A percentile compares a stretch with the other conserved stretches of the same genome.
These are phyloP conservation scores for Vanrija pseudolonga DNA, from an alignment of 1,284 basidiomycete species.

Conservation along the genomic window DNA sequence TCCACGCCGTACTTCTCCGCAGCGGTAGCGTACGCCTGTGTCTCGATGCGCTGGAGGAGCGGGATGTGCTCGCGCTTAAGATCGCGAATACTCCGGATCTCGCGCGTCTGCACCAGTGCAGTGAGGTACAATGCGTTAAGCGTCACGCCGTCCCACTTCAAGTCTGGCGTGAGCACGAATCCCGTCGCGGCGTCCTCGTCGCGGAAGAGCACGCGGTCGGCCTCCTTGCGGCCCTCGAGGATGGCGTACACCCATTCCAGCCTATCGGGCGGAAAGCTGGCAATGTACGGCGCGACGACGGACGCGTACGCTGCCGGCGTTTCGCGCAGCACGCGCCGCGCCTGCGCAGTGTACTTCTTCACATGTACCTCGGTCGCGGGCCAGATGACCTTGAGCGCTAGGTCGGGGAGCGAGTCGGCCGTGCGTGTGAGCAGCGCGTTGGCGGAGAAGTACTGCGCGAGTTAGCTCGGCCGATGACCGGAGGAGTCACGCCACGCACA, in stretches of 20 bases:
- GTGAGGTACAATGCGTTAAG: slow-evolving; percentile 65
- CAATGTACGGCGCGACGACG: slow-evolving; percentile 75
- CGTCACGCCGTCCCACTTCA: slow-evolving; percentile 83
- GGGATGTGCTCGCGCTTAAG: slow-evolving; percentile 62
- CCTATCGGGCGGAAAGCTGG: slow-evolving; percentile 64
- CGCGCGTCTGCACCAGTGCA: slow-evolving; percentile 60
- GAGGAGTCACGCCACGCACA: slow-evolving; percentile 19
- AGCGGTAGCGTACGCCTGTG: slow-evolving; percentile 61
- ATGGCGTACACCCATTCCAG: slow-evolving; percentile 90
- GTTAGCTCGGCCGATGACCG: slow-evolving; percentile 1
- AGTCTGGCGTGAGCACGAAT: slow-evolving; percentile 82
- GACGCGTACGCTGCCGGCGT: slow-evolving; percentile 68
- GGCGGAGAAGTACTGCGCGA: slow-evolving; percentile 47
- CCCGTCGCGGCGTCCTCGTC: slow-evolving; percentile 47
- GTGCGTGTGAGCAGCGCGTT: slow-evolving; percentile 30
- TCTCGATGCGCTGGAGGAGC: slow-evolving; percentile 63
- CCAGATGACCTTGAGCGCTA: slow-evolving; percentile 64
- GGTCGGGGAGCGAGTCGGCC: slow-evolving; percentile 30
- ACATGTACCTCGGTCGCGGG: slow-evolving; percentile 81
- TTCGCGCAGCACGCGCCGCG: slow-evolving; percentile 68
- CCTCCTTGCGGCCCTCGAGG: slow-evolving; percentile 72
- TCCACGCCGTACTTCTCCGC: slow-evolving; percentile 69
- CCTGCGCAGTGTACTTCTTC: slow-evolving; percentile 78
- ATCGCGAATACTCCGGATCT: slow-evolving; percentile 67
- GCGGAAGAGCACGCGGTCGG: slow-evolving; percentile 67